These are phyloP conservation scores for Tolypocladium ovalisporum DNA, from an alignment of 2,329 filamentous ascomycete species.

Conservation along the genomic window DNA sequence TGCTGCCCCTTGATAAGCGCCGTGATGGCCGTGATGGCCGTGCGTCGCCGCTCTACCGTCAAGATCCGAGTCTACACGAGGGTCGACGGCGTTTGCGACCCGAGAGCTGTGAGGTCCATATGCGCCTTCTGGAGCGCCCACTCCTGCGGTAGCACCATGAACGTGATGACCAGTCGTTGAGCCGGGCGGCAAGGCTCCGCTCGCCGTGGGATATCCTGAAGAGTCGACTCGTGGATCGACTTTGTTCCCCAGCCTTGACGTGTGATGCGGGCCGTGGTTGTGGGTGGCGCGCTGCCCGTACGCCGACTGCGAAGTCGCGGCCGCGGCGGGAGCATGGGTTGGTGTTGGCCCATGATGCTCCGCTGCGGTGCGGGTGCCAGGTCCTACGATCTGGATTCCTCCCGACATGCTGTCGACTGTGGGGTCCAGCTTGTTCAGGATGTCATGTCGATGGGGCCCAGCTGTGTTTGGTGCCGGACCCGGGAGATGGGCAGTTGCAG, in stretches of 20 bases:
- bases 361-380: not conserved
- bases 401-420: constrained; percentile 5
- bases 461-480: constrained; percentile 7
- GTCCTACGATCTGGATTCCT: constrained; percentile 2
- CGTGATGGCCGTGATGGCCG: not conserved
- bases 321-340: not conserved
- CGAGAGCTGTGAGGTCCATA: not conserved
- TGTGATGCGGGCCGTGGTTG: constrained; percentile 13
- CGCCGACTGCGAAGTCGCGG: not conserved
- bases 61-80: not conserved
- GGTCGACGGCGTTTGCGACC: not conserved
- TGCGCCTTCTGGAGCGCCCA: constrained; percentile 4
- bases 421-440: constrained; percentile 7
- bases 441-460: constrained; percentile 6
- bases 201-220: not conserved
- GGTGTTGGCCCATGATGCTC: not conserved
- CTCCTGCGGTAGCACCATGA: not conserved
- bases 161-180: not conserved
- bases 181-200: not conserved
- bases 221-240: constrained; percentile 35
- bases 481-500: constrained; percentile 2
- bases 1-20: not conserved
- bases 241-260: constrained; percentile 29
- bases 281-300: not conserved
- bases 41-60: not conserved